Evolutionary conservation across 2,329 filamentous ascomycete genomes (phyloP), one percentile per base, ranked within the genome.

Genomic region (Colletotrichum sp.): DNA sequence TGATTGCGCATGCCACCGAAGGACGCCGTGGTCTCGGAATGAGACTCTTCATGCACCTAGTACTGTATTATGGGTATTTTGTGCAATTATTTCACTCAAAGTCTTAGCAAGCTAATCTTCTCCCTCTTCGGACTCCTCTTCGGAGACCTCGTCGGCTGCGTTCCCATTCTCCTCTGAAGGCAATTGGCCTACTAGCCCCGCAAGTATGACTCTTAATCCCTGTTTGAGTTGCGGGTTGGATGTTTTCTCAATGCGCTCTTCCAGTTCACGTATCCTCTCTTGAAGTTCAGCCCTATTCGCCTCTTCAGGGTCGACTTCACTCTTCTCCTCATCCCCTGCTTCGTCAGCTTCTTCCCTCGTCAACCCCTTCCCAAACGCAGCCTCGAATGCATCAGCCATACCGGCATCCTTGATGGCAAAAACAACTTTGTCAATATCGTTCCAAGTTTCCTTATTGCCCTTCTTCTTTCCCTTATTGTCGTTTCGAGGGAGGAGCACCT

Each of bases 391-490:
- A 15, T 83, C 82, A 0, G 91, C 89, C 85, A 91, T 88, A 5
- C 84, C 85, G 0, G 79, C 77, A 73, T 91, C 88, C 13, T 87
- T 86, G 77, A 93, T 90, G 0, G 91, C 91, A 80, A 93, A 93
- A 0, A 91, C 84, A 6, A 93, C 82, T 10, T 91, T 87, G 58
- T 89, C 84, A 61, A 92, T 80, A 0, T 83, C 80, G 3, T 83
- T 78, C 89, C 89, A 89, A 8, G 76, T 71, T 65, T 84, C 80
- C 18, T 74, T 79, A 79, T 66, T 76, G 55, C 74, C 80, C 79
- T 77, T 80, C 76, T 64, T 74, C 62, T 69, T 77, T 34, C 66
- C 60, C 71, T 78, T 72, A 3, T 58, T 65, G 3, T 76, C 77
- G 8, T 76, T 75, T 32, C 43, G 79, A 0, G 76, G 78, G n/a